These are phyloP conservation scores for Boletales sp. DNA, from an alignment of 768 basidiomycete species.

Conservation along the genomic window DNA sequence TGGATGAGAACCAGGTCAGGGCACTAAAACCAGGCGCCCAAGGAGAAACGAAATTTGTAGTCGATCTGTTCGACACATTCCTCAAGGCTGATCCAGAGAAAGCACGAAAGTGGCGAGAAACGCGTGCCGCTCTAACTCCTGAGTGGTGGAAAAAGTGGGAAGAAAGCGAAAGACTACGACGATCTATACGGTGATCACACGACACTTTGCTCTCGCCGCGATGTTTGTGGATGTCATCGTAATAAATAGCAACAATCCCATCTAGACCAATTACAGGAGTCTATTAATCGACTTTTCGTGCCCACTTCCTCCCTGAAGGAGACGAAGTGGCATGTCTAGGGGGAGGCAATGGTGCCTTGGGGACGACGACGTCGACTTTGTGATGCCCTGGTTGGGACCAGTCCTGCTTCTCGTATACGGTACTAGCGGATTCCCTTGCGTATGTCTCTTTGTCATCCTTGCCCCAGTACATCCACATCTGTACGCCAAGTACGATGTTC, in stretches of 20 bases:
- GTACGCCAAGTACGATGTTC: slow-evolving; percentile 79
- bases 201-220: not conserved
- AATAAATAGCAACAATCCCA: slow-evolving; percentile 19
- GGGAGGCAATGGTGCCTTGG: slow-evolving; percentile 41
- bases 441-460: slow-evolving; percentile 37
- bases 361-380: slow-evolving; percentile 43
- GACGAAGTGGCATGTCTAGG: slow-evolving; percentile 40
- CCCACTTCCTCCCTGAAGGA: slow-evolving; percentile 62
- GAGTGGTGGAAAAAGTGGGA: slow-evolving; percentile 33
- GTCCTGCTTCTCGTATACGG: slow-evolving; percentile 27
- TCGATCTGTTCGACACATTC: slow-evolving; percentile 21
- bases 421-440: slow-evolving; percentile 15
- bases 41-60: slow-evolving; percentile 13
- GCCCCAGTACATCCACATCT: slow-evolving; percentile 86
- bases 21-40: slow-evolving; percentile 6
- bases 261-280: slow-evolving; percentile 12
- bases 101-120: slow-evolving; percentile 18
- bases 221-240: not conserved
- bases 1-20: slow-evolving; percentile 11
- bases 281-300: slow-evolving; percentile 66
- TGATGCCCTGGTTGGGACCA: slow-evolving; percentile 22
- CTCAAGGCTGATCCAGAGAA: slow-evolving; percentile 23
- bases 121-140: slow-evolving; percentile 20
- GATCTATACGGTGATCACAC: not conserved
- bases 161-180: slow-evolving; percentile 15